Percentiles rank a stretch among this genome's conserved stretches.
These are phyloP conservation scores for Claviceps pazoutovae DNA, from an alignment of 2,329 filamentous ascomycete genomes.

Conservation along the genomic window DNA sequence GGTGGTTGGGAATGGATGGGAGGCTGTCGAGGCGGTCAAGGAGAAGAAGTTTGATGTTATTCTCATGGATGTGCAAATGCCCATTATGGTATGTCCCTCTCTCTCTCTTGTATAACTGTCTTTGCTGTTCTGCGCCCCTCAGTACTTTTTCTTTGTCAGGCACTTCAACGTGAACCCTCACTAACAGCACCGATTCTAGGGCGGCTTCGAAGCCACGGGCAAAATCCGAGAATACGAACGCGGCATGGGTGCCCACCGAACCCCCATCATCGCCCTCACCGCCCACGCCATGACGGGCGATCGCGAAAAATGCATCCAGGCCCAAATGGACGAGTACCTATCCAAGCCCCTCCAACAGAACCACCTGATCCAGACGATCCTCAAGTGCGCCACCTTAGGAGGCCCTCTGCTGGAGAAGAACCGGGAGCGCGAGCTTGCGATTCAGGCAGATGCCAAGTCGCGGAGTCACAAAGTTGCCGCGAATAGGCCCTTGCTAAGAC, in stretches of 20 bases:
- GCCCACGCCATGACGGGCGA: conserved; percentile 98
- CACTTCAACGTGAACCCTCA: background rate
- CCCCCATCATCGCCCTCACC: conserved; percentile 91
- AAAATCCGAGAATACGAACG: conserved; percentile 95
- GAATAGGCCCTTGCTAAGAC: conserved; percentile 22
- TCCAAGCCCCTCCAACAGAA: conserved; percentile 95
- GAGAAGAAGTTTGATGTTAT: conserved; percentile 90
- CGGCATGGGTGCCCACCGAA: conserved; percentile 63
- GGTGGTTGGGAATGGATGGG: conserved; percentile 87
- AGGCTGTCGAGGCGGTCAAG: conserved; percentile 86
- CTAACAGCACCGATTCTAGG: conserved; percentile 37
- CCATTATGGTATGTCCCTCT: conserved; percentile 60
- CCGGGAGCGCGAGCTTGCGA: conserved; percentile 43
- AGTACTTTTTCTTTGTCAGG: too few species aligned
- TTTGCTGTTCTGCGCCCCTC: background rate
- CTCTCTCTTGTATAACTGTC: too few species aligned
- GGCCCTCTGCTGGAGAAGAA: conserved; percentile 70
- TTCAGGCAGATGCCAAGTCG: conserved; percentile 34
- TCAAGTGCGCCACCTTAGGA: conserved; percentile 89
- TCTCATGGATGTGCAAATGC: conserved; percentile 99
- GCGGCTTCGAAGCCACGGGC: conserved; percentile 90
- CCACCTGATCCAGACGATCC: conserved; percentile 91
- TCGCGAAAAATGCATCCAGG: conserved; percentile 93
- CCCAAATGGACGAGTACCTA: conserved; percentile 98
- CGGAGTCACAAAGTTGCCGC: conserved; percentile 24